Percentiles rank a stretch among this genome's conserved stretches.
Conservation (phyloP, 2,329 filamentous ascomycete genomes). For the Monascus ruber region DNA sequence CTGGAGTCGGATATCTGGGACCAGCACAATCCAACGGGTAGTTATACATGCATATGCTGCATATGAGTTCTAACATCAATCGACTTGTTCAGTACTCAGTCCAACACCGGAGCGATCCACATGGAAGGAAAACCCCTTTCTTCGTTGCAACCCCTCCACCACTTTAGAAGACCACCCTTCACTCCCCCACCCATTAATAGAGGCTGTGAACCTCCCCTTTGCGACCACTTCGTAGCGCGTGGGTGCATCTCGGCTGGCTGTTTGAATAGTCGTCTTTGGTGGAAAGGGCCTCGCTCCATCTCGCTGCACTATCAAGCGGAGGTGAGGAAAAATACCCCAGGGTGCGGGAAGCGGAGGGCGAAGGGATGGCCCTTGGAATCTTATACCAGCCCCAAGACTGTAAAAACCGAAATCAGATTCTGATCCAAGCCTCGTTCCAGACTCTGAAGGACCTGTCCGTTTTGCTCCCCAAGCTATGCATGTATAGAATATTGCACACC, state of each 20-base stretch:
- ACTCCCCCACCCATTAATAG: slow-evolving; percentile 25
- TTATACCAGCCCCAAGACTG: slow-evolving; percentile 9
- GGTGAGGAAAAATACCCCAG: slow-evolving; percentile 27
- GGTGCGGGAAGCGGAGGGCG: slow-evolving; percentile 25
- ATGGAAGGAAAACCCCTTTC: slow-evolving; percentile 20
- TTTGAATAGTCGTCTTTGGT: slow-evolving; percentile 18
- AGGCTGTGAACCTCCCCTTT: slow-evolving; percentile 23
- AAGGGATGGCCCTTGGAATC: slow-evolving; percentile 14
- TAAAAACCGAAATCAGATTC: slow-evolving; percentile 1
- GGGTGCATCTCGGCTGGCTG: slow-evolving; percentile 23
- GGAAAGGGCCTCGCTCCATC: slow-evolving; percentile 25
- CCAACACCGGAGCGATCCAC: slow-evolving; percentile 15
- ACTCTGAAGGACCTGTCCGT: background rate
- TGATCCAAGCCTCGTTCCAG: slow-evolving; percentile 1
- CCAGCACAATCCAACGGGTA: too few species aligned
- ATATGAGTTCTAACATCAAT: too few species aligned
- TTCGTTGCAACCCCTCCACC: slow-evolving; percentile 15
- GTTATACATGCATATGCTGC: too few species aligned
- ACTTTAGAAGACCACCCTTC: slow-evolving; percentile 25
- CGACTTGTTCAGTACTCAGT: background rate
- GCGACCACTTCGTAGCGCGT: slow-evolving; percentile 24
- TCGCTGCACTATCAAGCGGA: slow-evolving; percentile 27
- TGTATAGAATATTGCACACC: slow-evolving; percentile 31
- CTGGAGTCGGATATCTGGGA: background rate
- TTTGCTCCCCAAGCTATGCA: slow-evolving; percentile 11